These are phyloP conservation scores for Solanum lycopersicoides DNA, from an alignment of 257 asterid species.

Conservation along the genomic window DNA sequence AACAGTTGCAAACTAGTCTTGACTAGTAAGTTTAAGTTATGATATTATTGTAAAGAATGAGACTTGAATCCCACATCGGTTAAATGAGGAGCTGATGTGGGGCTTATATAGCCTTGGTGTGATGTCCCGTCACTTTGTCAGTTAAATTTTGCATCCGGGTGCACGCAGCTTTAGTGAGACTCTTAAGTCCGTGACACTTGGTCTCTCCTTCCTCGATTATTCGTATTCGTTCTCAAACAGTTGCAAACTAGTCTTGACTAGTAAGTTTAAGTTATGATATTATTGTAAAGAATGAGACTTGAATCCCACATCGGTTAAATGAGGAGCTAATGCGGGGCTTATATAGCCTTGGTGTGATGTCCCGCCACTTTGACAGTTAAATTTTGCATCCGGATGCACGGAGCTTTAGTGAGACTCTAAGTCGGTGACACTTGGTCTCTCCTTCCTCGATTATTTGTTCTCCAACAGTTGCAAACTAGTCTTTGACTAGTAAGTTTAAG, in stretches of 20 bases:
- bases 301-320: neutral
- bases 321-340: neutral
- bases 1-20: no score
- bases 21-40: neutral
- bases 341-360: neutral
- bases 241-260: no score
- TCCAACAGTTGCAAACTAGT: neutral
- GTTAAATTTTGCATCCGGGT: no score
- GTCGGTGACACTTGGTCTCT: neutral
- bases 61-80: neutral
- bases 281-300: neutral
- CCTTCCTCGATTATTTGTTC: neutral
- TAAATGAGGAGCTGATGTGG: neutral
- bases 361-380: no score
- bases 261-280: neutral
- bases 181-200: no score
- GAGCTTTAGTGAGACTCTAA: no score
- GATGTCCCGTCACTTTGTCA: no score
- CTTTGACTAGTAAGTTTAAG: no score
- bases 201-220: no score
- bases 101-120: neutral
- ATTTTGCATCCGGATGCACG: no score
- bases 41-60: neutral
- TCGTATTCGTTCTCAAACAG: no score
- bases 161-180: no score